Evolutionary conservation across 768 basidiomycete genomes (phyloP), one percentile per base, ranked within the genome.

Genomic region (Agrocybe chaxingu): DNA sequence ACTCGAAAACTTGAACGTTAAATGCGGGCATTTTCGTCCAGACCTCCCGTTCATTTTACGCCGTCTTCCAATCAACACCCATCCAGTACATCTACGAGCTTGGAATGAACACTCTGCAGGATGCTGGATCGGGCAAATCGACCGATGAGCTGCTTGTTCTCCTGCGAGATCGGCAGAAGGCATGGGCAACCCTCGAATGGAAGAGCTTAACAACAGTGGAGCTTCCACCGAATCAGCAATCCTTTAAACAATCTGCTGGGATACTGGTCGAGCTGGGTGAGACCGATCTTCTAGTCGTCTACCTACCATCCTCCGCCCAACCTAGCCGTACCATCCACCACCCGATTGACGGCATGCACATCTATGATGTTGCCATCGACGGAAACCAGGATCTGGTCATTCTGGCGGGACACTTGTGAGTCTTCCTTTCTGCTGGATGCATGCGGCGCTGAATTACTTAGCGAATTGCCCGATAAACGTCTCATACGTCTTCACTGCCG

Each of bases 341-440:
- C 9, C 1, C 11, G 7, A 10, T 13, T 2, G 3, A 40, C 7
- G 52, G 41, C 4, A 2, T 53, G 10, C 16, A 3, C 8, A 13
- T 48, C 24, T 24, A 42, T 6, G 52, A 53, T 44, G 43, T 48
- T 32, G 47, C 41, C 3, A 48, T 53, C 9, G 52, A 53, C 32
- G 46, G 46, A 4, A 53, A 46, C 1, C 46, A 53, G 35, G 52
- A 53, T 24, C 34, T 53, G 29, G 34, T 53, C 13, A 29, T 32
- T 7, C 29, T 53, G 8, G 19, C 48, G n/a, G 52, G 48, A n/a
- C 33, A 42, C 7, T 42, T 44, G 29, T 24, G 24, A 4, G 9
- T 5, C 5, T 33, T 49, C 42, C 31, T 34, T 35, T 9, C 30
- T 43, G 1, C 2, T 24, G 24, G 24, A 24, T 2, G 24, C 24